Conservation (phyloP, 805 yeast species). For the Clavispora asparagi region DNA sequence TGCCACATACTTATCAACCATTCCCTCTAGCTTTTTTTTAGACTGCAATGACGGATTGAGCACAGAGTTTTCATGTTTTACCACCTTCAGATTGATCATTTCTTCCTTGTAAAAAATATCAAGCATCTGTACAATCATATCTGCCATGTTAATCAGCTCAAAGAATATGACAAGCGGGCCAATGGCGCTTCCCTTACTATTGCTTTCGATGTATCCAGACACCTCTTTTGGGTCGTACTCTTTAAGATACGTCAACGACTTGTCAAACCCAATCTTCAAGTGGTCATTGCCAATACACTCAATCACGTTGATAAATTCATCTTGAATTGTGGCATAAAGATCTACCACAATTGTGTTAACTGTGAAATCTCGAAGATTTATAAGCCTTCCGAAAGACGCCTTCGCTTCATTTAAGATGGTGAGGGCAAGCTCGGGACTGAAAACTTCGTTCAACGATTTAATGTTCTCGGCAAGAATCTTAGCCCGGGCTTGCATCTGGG, state of each 20-base stretch:
- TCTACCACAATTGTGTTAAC: constrained; percentile 30
- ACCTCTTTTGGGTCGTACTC: constrained; percentile 59
- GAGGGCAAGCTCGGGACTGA: constrained; percentile 77
- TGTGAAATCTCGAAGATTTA: constrained; percentile 26
- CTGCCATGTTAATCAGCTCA: constrained; percentile 89
- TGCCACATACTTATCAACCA: constrained; percentile 85
- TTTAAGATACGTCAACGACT: constrained; percentile 65
- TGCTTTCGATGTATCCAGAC: constrained; percentile 21
- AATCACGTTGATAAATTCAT: constrained; percentile 64
- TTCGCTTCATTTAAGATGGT: constrained; percentile 66
- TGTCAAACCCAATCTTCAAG: constrained; percentile 77
- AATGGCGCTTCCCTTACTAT: constrained; percentile 36
- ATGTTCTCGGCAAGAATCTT: constrained; percentile 73
- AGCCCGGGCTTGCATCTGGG: constrained; percentile 75
- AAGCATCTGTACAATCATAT: constrained; percentile 85
- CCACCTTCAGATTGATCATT: constrained; percentile 50
- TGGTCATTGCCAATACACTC: constrained; percentile 65
- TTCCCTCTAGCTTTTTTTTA: constrained; percentile 75
- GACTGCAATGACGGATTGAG: constrained; percentile 70
- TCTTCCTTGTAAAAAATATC: constrained; percentile 89
- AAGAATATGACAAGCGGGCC: constrained; percentile 85
- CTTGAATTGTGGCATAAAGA: constrained; percentile 41
- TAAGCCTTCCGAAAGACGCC: constrained; percentile 53
- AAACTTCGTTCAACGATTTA: constrained; percentile 66
- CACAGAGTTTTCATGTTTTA: constrained; percentile 71